phyloP scores from a whole-genome alignment of 2,329 filamentous ascomycete genomes.

The Fusarium nodosum region DNA sequence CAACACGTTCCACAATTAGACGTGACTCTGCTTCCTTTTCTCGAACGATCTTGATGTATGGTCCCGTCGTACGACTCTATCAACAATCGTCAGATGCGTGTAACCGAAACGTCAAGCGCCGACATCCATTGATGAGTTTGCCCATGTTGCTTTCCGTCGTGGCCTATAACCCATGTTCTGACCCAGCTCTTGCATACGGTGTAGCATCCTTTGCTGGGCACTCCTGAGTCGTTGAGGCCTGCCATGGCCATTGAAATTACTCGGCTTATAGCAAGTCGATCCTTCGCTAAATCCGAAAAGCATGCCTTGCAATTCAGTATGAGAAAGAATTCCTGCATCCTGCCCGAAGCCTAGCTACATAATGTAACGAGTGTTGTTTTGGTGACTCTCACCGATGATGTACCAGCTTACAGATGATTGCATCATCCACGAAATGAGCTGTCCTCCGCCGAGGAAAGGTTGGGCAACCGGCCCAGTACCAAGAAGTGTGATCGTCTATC shows the following conservation, averaged over 20 bases:
- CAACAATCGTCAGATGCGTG: conserved; percentile 24
- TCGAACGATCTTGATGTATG: conserved; percentile 41
- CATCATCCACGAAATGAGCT: conserved; percentile 31
- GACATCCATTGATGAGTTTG: conserved; percentile 28
- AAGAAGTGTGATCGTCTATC: conserved; percentile 19
- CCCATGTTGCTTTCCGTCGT: conserved; percentile 22
- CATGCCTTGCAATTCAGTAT: conserved; percentile 24
- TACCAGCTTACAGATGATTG: conserved; percentile 30
- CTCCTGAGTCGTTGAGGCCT: conserved; percentile 32
- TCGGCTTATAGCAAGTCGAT: conserved; percentile 11
- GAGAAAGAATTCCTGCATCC: conserved; percentile 30
- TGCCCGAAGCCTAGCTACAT: conserved; percentile 39
- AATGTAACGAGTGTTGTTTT: conserved; percentile 36
- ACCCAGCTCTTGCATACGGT: conserved; percentile 10
- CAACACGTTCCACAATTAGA: conserved; percentile 35
- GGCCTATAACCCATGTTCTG: not conserved
- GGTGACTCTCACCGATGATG: conserved; percentile 35
- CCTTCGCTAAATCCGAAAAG: conserved; percentile 10
- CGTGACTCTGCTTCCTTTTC: conserved; percentile 45
- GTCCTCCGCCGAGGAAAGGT: conserved; percentile 9
- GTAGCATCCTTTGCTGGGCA: conserved; percentile 11
- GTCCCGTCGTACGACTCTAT: conserved; percentile 36
- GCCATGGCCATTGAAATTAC: conserved; percentile 22
- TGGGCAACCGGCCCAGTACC: conserved; percentile 17
- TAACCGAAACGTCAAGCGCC: conserved; percentile 22